A percentile compares a stretch with the other conserved stretches of the same genome.
Evolutionary conservation across 257 asterid species (phyloP).

Genomic region (Marsdenia floribunda): DNA sequence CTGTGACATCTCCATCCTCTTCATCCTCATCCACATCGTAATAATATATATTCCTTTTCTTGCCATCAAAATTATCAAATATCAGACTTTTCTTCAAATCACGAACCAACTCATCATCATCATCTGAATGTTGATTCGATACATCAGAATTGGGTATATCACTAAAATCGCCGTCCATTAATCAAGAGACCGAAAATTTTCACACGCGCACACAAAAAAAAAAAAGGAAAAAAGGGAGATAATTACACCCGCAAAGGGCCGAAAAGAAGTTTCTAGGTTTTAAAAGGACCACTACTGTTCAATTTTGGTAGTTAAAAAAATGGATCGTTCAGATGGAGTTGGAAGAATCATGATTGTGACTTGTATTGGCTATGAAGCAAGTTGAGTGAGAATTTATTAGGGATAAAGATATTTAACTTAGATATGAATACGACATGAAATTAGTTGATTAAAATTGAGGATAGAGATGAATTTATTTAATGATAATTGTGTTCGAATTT

Average conservation of each 20-base stretch:
- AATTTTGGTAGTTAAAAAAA: no score
- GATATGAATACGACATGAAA: no score
- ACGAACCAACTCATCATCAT: neutral
- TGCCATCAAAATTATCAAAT: neutral
- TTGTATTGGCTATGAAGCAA: no score
- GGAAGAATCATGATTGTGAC: no score
- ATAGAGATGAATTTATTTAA: no score
- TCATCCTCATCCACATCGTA: constrained; percentile 9
- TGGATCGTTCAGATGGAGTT: no score
- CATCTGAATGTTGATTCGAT: neutral
- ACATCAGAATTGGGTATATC: neutral
- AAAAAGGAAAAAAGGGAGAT: neutral
- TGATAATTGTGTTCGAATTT: no score
- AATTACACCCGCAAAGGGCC: neutral
- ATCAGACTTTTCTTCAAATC: neutral
- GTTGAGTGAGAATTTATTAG: no score
- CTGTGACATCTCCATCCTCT: constrained; percentile 26
- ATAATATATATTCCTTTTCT: neutral
- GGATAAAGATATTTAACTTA: no score
- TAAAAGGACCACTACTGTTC: neutral
- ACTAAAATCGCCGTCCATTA: neutral
- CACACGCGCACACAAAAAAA: neutral
- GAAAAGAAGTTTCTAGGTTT: neutral
- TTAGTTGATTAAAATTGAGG: no score
- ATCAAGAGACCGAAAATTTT: neutral